phyloP scores from a whole-genome alignment of 1,284 basidiomycete species.

The Cronartium ribicola region DNA sequence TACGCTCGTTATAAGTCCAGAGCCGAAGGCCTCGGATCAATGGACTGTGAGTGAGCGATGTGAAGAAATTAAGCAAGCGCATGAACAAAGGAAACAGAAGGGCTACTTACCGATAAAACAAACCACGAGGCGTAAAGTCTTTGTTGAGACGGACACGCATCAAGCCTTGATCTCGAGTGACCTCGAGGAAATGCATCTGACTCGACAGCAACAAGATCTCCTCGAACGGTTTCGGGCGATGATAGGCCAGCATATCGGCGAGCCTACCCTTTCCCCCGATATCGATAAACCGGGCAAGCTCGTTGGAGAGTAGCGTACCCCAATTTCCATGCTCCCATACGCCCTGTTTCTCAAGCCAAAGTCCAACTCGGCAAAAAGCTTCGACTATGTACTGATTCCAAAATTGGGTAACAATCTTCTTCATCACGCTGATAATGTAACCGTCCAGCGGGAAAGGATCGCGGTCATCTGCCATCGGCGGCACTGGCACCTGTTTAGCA shows the following conservation, averaged over 20 bases:
- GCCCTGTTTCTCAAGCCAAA: not conserved
- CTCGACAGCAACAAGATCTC: not conserved
- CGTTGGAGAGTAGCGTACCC: not conserved
- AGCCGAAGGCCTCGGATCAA: not conserved
- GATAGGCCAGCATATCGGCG: not conserved
- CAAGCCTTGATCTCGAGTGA: not conserved
- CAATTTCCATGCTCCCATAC: conserved; percentile 1
- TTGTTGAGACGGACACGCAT: not conserved
- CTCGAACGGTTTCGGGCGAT: not conserved
- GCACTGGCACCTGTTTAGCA: not conserved
- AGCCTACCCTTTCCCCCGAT: not conserved
- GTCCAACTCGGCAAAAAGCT: conserved; percentile 1
- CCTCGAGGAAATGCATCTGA: not conserved
- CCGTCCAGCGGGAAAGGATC: not conserved
- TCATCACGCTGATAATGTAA: not conserved
- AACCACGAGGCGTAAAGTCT: not conserved
- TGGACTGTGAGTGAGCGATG: not conserved
- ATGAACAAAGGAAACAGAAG: not conserved
- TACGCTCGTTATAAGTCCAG: not conserved
- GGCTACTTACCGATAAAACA: not conserved
- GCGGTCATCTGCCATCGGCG: not conserved
- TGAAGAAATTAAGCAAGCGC: not conserved
- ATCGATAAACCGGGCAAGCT: not conserved
- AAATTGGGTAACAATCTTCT: not conserved
- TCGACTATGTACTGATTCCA: not conserved